phyloP scores from a whole-genome alignment of 2,329 filamentous ascomycete genomes.

The Xylaria sp. region DNA sequence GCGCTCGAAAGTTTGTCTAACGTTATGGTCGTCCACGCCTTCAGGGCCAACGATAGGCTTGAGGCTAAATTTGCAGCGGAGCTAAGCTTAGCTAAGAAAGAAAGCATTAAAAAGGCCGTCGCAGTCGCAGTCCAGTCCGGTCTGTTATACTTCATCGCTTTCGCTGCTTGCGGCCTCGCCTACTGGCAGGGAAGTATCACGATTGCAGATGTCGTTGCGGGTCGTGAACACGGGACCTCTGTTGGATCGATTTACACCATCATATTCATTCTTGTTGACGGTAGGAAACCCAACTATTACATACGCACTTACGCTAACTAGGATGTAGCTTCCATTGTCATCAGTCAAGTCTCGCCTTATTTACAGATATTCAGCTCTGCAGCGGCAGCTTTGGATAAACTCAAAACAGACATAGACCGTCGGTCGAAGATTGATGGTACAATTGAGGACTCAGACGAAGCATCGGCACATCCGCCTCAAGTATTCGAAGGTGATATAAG shows the following conservation, averaged over 20 bases:
- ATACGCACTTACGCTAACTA: slow-evolving; percentile 39
- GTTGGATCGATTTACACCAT: slow-evolving; percentile 68
- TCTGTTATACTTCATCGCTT: slow-evolving; percentile 73
- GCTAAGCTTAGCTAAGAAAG: slow-evolving; percentile 56
- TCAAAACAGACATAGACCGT: slow-evolving; percentile 65
- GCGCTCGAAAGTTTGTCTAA: slow-evolving; percentile 65
- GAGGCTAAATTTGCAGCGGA: slow-evolving; percentile 62
- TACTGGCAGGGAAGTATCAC: slow-evolving; percentile 70
- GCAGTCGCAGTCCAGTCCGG: slow-evolving; percentile 67
- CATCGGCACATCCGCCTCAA: slow-evolving; percentile 57
- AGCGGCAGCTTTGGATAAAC: slow-evolving; percentile 62
- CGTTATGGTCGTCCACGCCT: slow-evolving; percentile 64
- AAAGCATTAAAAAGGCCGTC: slow-evolving; percentile 66
- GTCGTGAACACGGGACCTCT: slow-evolving; percentile 49
- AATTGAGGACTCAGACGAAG: slow-evolving; percentile 49
- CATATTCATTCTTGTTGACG: slow-evolving; percentile 71
- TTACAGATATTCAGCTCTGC: slow-evolving; percentile 68
- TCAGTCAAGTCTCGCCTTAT: slow-evolving; percentile 69
- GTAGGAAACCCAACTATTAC: slow-evolving; percentile 44
- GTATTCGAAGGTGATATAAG: slow-evolving; percentile 53
- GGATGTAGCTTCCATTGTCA: slow-evolving; percentile 61
- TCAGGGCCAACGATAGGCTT: slow-evolving; percentile 61
- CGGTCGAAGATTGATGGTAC: slow-evolving; percentile 55
- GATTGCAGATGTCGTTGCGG: slow-evolving; percentile 54
- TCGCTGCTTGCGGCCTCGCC: slow-evolving; percentile 70